These are phyloP conservation scores for Trichoderma gracile DNA, from an alignment of 2,329 filamentous ascomycete genomes.

Conservation along the genomic window DNA sequence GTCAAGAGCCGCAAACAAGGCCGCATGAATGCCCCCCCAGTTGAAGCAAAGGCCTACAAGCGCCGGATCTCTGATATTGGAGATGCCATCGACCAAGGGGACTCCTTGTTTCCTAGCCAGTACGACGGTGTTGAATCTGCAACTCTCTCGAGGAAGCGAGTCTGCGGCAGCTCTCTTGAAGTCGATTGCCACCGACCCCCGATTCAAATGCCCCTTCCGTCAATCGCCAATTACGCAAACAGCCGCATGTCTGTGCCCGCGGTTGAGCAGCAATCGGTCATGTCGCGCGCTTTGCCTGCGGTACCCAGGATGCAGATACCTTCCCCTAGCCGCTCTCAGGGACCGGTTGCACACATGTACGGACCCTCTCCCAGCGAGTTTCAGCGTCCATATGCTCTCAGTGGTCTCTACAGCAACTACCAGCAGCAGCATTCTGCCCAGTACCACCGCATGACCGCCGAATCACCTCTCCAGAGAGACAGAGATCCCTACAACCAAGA, in stretches of 20 bases:
- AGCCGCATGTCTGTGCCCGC: not conserved
- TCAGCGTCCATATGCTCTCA: not conserved
- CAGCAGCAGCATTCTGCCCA: not conserved
- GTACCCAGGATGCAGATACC: constrained; percentile 31
- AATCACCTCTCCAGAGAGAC: not conserved
- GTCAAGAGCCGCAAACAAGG: constrained; percentile 30
- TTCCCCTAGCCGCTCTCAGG: constrained; percentile 28
- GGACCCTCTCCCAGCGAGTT: not conserved
- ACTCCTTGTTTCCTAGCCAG: not conserved
- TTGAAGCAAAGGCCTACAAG: constrained; percentile 30
- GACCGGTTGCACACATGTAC: not conserved
- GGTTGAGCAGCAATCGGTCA: not conserved
- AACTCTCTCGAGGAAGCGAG: constrained; percentile 32
- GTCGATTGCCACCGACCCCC: not conserved
- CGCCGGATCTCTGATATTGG: constrained; percentile 31
- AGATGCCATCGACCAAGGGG: constrained; percentile 7
- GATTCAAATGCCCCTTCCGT: not conserved
- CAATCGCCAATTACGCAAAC: constrained; percentile 23
- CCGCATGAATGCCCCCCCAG: constrained; percentile 13
- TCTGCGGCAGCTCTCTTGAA: constrained; percentile 26
- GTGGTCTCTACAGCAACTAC: not conserved
- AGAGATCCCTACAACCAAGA: constrained; percentile 18
- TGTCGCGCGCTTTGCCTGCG: constrained; percentile 30
- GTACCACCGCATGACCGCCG: not conserved
- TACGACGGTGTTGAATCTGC: not conserved